Base-by-base conservation (phyloP, 176 grass and related monocot genomes). In the Oryza meridionalis region DNA sequence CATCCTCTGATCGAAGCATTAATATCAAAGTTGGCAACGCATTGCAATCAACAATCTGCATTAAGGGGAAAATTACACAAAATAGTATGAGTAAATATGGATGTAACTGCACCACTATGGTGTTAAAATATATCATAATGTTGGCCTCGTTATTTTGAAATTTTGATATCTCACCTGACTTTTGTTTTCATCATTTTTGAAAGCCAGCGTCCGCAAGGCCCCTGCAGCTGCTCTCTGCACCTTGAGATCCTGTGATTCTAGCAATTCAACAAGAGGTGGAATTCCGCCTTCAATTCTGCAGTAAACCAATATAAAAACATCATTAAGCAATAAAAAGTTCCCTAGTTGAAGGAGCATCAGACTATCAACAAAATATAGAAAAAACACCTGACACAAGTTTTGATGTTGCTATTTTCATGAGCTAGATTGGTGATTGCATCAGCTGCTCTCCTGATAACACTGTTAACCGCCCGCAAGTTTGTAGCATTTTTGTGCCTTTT, bases 161-260 rank as follows among this genome's bases (percentile, higher is more conserved):
- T 83, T 82, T 88, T 64, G 17, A 70, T 29, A 42, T 75, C 90
- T 77, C 51, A 92, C 97, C 93, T 92, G 84, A 65, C 77, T 89
- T 89, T 99, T 99, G 73, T 99, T 99, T 86, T 96, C 91, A 88
- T 99, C 97, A 74, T 99, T 99, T 91, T 99, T 99, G 81, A 99
- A 99, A 75, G 97, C 97, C 69, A 99, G 85, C 78, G 97, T 99
- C 43, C 97, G 80, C 75, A 99, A 84, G 58, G 97, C 93, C 62
- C 97, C 97, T 82, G 97, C 97, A 89, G 86, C 97, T 68, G 97
- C 97, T 85, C 97, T 99, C 80, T 99, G 97, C 16, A 99, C 93
- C 88, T 99, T 99, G 67, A 99, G 81, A 89, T 99, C 97, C 62
- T 78, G 82, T 24, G 93, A 96, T 81, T 99, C 97, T 67, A 99